Evolutionary conservation across 768 basidiomycete genomes (phyloP), one percentile per base, ranked within the genome.

Genomic region (Rhizopogon roseolus): DNA sequence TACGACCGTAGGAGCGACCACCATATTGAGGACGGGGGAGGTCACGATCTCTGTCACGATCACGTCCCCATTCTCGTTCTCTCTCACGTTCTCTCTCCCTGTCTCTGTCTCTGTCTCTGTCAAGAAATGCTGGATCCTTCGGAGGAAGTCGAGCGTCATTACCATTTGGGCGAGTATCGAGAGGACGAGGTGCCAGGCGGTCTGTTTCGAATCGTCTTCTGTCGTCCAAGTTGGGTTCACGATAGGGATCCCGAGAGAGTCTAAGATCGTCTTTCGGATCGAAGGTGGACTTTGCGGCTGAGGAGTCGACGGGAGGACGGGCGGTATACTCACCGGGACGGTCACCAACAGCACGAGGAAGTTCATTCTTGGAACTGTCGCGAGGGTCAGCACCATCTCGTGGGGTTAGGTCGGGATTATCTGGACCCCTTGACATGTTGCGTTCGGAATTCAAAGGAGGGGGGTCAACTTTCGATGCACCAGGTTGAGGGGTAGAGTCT

Each of bases 1-100:
- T 68, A 62, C 64, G 71, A 53, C 66, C 74, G 57, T 71, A 76
- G 42, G 69, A 72, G 54, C 70, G 72, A 44, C 68, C 69, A 55
- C 64, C 64, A 41, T 69, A 68, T 22, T 74, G 73, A 39, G 70
- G 63, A 25, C 74, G 70, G n/a, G 64, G 59, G 49, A 50, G 34
- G 11, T 71, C 66, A 49, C 67, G 58, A 38, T 68, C 74, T 56
- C 69, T 67, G 52, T 69, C 69, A 37, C 64, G 66, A 46, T 64
- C 66, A 22, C 46, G 46, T 6, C 46, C 63, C 51, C 59, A 62
- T 34, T 66, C 66, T 29, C 64, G 58, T 27, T 73, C 68, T 54
- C 63, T 60, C 41, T 73, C 74, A 40, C 67, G 57, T 27, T 66
- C 59, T 41, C 66, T 64, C 34, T 70, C 68, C 17, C 64, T 52